Conservation (phyloP, 225 moss, liverwort and hornwort species). For the Rhytidiadelphus loreus region DNA sequence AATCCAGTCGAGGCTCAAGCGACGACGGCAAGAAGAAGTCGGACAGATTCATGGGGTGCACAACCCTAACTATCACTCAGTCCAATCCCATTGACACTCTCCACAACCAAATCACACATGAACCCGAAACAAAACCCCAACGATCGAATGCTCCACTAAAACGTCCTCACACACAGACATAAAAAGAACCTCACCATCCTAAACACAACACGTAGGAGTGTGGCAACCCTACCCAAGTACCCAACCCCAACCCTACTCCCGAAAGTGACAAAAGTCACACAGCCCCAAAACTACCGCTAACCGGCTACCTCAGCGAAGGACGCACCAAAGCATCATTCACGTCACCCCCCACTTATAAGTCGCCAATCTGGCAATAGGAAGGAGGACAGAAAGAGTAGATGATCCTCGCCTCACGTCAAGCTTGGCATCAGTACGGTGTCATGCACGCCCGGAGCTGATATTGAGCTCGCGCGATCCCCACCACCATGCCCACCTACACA, state of each 20-base stretch:
- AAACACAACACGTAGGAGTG: not conserved
- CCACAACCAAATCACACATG: not conserved
- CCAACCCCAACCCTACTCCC: not conserved
- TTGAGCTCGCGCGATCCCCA: not conserved
- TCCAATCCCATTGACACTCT: not conserved
- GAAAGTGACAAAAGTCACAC: not conserved
- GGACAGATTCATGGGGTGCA: constrained; percentile 25
- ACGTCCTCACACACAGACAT: not conserved
- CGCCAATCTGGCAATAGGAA: not conserved
- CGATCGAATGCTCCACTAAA: not conserved
- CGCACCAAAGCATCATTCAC: not conserved
- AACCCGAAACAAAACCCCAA: not conserved
- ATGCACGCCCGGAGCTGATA: not conserved
- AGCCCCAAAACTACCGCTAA: not conserved
- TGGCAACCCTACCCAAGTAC: not conserved
- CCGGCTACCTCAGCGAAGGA: not conserved
- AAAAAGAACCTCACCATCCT: not conserved
- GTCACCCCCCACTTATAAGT: not conserved
- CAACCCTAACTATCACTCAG: not conserved
- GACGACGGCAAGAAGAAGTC: constrained; percentile 27
- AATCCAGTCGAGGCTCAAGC: constrained; percentile 1
- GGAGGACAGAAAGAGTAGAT: not conserved
- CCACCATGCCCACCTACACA: not conserved
- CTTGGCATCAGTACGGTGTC: not conserved
- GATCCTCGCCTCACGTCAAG: not conserved